Base-by-base conservation (phyloP, 2,329 filamentous ascomycete genomes). In the Trematosphaeria pertusa region DNA sequence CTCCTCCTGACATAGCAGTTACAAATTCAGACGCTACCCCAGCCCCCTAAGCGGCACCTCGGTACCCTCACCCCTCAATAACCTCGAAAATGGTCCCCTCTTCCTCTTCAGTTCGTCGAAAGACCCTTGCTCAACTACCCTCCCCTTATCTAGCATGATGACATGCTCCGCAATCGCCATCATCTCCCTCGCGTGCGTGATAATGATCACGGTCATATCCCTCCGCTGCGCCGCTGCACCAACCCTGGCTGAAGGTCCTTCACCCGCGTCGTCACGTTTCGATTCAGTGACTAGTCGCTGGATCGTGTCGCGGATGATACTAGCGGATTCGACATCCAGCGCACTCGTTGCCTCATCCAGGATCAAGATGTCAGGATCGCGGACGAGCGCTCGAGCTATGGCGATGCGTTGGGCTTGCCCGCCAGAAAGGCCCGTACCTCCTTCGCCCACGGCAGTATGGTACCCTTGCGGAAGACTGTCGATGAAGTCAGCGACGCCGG, bases 331-430 rank as follows among this genome's bases (percentile, higher is more conserved):
- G 0, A 80, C 78, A 62, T 97, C 92, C 0, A 97, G 76, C 0
- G 88, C 87, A 19, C 86, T 89, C 0, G 92, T 97, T 1, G 91
- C 89, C 73, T 97, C 92, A 60, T 97, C 93, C 2, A 97, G 74
- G 2, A 97, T 81, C 12, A 97, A 73, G 2, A 97, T 76, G 31
- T 81, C 79, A 0, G 91, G 91, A 11, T 79, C 76, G 0, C 90
- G 81, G 0, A 88, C 80, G 0, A 97, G 75, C 0, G 91, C 91
- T 1, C 92, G 79, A 0, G 92, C 91, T 50, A 97, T 91, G 15
- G 86, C 86, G 2, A 97, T 71, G 1, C 91, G 81, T 67, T 97
- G 92, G 0, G 87, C 83, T 68, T 97, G 92, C 0, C 93, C 93
- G 0, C 90, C 91, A 0, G 87, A 91, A 0, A 97, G 71, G 0